Evolutionary conservation across 306 rosid species (phyloP), one percentile per base, ranked within the genome.

Genomic region (Trifolium fragiferum): DNA sequence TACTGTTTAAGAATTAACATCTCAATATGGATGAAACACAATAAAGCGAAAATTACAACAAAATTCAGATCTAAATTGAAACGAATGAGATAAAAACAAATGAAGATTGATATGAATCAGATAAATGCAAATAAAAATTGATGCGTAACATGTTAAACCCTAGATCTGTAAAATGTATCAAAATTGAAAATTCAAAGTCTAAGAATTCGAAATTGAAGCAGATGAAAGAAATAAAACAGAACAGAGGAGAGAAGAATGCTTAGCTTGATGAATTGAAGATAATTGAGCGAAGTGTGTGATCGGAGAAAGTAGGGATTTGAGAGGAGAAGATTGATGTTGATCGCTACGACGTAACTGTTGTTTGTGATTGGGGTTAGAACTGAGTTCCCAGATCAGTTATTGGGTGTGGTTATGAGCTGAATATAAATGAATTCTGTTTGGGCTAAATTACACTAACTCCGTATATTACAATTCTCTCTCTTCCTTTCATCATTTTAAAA

Each of bases 181-280:
- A 60, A 30, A 60, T 3, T 60, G 11, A 2, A 60, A 54, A 49
- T 49, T 49, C 16, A 60, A 25, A 8, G 40, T 27, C 10, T 25
- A 25, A 5, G 19, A 27, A 58, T 6, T 25, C 10, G 64, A 58
- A 12, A 30, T 15, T 60, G 21, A 60, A 7, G 12, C 2, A 30
- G 41, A 60, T 15, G 43, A 32, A 15, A 3, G 11, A 60, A 30
- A 13, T 25, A 6, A 25, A 58, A 30, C 21, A 15, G 40, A 33
- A 59, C 18, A 59, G 66, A 14, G 16, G 37, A 33, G 35, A 59
- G 64, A 60, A 60, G 21, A 60, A 60, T 60, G 66, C 43, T 60
- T 60, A 60, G 13, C 66, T 60, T 60, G 4, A 14, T 30, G 41
- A 41, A 30, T 30, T 60, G 41, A 15, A 30, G 20, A 21, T 15